These are phyloP conservation scores for Hymenoscyphus scutula DNA, from an alignment of 2,329 filamentous ascomycete genomes.

Conservation along the genomic window DNA sequence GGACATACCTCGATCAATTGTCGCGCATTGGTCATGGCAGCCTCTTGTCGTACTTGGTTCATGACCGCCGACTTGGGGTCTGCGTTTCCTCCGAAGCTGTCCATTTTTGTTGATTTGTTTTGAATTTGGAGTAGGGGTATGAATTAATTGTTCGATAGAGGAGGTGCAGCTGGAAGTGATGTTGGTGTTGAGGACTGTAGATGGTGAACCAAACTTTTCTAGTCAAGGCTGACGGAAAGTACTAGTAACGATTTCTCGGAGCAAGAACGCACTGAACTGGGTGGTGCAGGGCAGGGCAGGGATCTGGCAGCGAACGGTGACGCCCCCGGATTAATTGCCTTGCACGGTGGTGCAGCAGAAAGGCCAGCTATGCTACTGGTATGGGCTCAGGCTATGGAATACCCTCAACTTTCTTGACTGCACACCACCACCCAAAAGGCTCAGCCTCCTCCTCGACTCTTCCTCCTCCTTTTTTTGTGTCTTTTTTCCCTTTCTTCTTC, in stretches of 20 bases:
- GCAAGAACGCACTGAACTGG: too few species aligned
- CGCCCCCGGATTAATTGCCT: conserved; percentile 14
- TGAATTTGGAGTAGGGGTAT: background rate
- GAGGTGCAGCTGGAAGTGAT: background rate
- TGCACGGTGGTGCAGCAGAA: conserved; percentile 9
- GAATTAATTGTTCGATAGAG: background rate
- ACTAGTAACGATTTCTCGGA: conserved; percentile 8
- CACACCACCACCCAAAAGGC: background rate
- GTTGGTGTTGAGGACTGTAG: background rate
- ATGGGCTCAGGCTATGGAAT: conserved; percentile 18
- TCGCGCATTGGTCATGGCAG: conserved; percentile 64
- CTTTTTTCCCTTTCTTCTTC: background rate
- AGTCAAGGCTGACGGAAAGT: conserved; percentile 2
- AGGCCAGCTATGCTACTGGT: conserved; percentile 19
- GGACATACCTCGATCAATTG: conserved; percentile 64
- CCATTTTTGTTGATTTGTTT: conserved; percentile 24
- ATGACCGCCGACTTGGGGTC: conserved; percentile 43
- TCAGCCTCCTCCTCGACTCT: conserved; percentile 1
- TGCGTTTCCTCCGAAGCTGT: conserved; percentile 24
- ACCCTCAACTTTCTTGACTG: background rate
- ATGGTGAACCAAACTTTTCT: conserved; percentile 11
- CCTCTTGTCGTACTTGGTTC: conserved; percentile 57
- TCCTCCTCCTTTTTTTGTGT: background rate
- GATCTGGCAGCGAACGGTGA: too few species aligned
- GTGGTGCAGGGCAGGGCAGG: too few species aligned